Conservation (phyloP, 1,284 basidiomycete species). For the Ustilago nuda region DNA sequence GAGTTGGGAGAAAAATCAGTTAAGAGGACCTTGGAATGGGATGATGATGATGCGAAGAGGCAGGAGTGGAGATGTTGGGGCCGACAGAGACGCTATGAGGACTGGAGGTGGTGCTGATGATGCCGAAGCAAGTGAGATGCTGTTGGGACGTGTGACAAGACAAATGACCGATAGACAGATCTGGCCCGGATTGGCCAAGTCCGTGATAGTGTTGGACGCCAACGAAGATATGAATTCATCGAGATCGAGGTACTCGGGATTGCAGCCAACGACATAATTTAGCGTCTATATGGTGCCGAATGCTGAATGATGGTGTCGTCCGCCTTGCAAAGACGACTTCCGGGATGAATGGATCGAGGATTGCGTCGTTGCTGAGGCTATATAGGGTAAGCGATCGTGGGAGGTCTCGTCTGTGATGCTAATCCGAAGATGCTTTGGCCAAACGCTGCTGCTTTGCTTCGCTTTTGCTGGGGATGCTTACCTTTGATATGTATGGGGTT, state of each 20-base stretch:
- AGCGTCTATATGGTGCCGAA: neutral
- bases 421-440: neutral
- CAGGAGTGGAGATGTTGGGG: neutral
- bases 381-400: too few species aligned
- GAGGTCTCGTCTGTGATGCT: neutral
- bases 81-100: neutral
- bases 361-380: too few species aligned
- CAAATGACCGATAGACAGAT: neutral
- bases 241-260: neutral
- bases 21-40: neutral
- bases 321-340: too few species aligned
- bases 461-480: conserved; percentile 12
- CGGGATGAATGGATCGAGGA: too few species aligned
- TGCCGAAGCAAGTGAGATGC: neutral
- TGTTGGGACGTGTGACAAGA: neutral
- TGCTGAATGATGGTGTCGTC: neutral
- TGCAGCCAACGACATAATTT: neutral
- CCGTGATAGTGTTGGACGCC: too few species aligned
- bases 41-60: neutral
- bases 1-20: conserved; percentile 16
- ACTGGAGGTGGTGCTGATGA: neutral
- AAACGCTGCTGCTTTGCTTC: neutral
- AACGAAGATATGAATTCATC: neutral
- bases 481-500: conserved; percentile 38
- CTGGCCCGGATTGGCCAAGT: too few species aligned